Conservation (phyloP, 305 asterid genomes). For the Fraxinus floribunda region DNA sequence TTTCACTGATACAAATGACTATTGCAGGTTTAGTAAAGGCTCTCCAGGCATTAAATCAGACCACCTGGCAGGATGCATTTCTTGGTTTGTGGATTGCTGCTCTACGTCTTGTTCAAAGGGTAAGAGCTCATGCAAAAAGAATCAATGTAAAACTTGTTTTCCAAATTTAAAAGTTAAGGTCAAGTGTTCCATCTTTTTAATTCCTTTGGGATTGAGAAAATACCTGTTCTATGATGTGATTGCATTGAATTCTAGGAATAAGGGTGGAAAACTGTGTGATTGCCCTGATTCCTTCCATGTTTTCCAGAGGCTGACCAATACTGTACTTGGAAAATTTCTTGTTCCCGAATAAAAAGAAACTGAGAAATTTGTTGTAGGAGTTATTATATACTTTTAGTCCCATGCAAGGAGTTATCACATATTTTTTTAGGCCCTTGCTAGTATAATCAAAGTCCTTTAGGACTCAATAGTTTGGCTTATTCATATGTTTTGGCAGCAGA, state of each 20-base stretch:
- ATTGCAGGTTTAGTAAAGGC: constrained; percentile 83
- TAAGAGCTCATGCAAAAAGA: constrained; percentile 37
- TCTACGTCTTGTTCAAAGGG: constrained; percentile 91
- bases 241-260: constrained; percentile 17
- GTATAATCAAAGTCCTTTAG: constrained; percentile 2
- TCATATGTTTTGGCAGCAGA: not conserved
- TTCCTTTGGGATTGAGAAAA: constrained; percentile 18
- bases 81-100: constrained; percentile 91
- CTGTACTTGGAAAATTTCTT: not conserved
- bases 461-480: constrained; percentile 11
- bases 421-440: constrained; percentile 18
- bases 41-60: constrained; percentile 75
- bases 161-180: constrained; percentile 17
- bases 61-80: constrained; percentile 90
- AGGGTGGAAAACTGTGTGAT: not conserved
- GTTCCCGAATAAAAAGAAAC: constrained; percentile 8
- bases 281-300: constrained; percentile 22
- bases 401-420: constrained; percentile 7
- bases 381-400: not conserved
- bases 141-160: constrained; percentile 1
- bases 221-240: constrained; percentile 4
- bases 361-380: not conserved
- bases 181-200: constrained; percentile 8
- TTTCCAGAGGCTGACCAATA: constrained; percentile 9
- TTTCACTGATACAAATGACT: constrained; percentile 27